A percentile compares a stretch with the other conserved stretches of the same genome.
Evolutionary conservation across 257 asterid genomes (phyloP).

Genomic region (Verbena officinalis): DNA sequence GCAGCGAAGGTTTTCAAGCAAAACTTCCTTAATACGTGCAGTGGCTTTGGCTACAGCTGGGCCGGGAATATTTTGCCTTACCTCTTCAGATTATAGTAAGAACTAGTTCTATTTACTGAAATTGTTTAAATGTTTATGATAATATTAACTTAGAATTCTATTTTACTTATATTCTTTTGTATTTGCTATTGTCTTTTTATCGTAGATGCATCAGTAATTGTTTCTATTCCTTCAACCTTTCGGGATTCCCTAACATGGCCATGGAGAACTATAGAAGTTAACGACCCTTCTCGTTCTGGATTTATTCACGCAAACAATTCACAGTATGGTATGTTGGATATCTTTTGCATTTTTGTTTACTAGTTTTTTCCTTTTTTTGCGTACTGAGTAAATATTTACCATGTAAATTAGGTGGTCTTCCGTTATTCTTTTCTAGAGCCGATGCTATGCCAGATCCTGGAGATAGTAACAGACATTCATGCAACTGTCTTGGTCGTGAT

Average conservation of each 20-base stretch:
- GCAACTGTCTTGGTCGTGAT: constrained; percentile 81
- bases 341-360: background rate
- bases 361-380: background rate
- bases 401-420: constrained; percentile 49
- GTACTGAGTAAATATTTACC: constrained; percentile 20
- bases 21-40: constrained; percentile 44
- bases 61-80: constrained; percentile 48
- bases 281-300: constrained; percentile 26
- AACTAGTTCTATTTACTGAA: background rate
- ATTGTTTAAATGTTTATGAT: constrained; percentile 4
- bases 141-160: background rate
- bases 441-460: constrained; percentile 42
- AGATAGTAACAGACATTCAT: constrained; percentile 46
- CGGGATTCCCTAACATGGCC: constrained; percentile 43
- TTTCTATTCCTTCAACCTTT: constrained; percentile 43
- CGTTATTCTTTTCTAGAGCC: constrained; percentile 45
- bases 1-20: constrained; percentile 52
- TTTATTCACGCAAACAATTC: constrained; percentile 36
- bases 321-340: constrained; percentile 46
- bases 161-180: constrained; percentile 5
- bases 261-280: constrained; percentile 47
- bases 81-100: constrained; percentile 53
- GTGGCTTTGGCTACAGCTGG: constrained; percentile 65
- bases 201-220: constrained; percentile 42
- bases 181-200: background rate